phyloP scores from a whole-genome alignment of 495 filamentous ascomycete species.

The Penicillium arizonense region DNA sequence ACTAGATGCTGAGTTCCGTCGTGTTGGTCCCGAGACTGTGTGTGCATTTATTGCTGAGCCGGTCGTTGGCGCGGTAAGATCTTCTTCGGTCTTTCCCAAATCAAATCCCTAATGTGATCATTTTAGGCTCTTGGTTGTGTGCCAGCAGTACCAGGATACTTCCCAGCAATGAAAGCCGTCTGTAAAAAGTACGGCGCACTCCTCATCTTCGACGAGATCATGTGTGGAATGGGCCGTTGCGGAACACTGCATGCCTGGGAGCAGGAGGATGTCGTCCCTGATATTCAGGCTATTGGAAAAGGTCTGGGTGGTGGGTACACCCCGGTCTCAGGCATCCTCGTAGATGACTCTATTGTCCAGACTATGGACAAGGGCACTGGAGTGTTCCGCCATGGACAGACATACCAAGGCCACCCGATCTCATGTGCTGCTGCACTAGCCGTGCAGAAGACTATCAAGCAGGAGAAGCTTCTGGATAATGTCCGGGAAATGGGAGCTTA shows the following conservation, averaged over 20 bases:
- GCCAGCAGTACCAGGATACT: conserved; percentile 61
- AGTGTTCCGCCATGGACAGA: conserved; percentile 56
- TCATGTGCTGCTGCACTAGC: conserved; percentile 56
- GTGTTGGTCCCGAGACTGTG: conserved; percentile 68
- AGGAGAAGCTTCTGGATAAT: conserved; percentile 49
- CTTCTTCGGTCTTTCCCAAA: too few relatives aligned
- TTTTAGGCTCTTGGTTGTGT: conserved; percentile 57
- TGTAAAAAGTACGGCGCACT: conserved; percentile 66
- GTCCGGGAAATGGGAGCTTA: conserved; percentile 44
- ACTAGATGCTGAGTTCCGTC: conserved; percentile 71
- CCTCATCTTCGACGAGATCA: conserved; percentile 74
- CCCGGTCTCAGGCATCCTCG: conserved; percentile 60
- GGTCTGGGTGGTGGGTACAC: conserved; percentile 65
- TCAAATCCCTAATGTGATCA: background rate
- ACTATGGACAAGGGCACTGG: conserved; percentile 55
- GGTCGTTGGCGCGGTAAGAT: conserved; percentile 55
- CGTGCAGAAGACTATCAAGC: conserved; percentile 50
- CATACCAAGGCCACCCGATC: conserved; percentile 59
- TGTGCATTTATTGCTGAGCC: conserved; percentile 78
- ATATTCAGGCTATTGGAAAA: conserved; percentile 71
- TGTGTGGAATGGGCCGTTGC: conserved; percentile 73
- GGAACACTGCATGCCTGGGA: conserved; percentile 70
- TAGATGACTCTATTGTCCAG: conserved; percentile 51
- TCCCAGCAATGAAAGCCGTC: conserved; percentile 58
- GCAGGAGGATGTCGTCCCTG: conserved; percentile 58